A percentile compares a stretch with the other conserved stretches of the same genome.
phyloP scores from a whole-genome alignment of 1,284 basidiomycete genomes.

The Uromyces viciae-fabae region DNA sequence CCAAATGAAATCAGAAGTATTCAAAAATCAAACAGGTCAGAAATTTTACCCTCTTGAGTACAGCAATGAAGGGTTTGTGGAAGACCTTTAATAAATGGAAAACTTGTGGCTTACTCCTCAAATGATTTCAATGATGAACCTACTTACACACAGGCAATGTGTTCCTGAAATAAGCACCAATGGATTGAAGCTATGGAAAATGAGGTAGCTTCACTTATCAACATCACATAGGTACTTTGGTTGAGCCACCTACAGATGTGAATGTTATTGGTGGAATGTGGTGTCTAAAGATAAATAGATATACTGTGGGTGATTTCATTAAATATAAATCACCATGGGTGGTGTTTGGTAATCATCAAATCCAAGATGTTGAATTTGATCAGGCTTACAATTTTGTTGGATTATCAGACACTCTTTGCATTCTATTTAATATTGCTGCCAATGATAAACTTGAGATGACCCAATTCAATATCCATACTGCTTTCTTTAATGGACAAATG shows the following conservation, averaged over 20 bases:
- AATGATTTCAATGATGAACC: neutral
- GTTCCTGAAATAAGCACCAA: neutral
- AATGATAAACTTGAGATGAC: neutral
- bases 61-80: too few species aligned
- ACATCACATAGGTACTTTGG: neutral
- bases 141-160: neutral
- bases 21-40: too few species aligned
- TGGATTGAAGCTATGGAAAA: neutral
- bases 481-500: neutral
- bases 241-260: neutral
- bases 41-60: too few species aligned
- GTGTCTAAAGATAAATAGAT: neutral
- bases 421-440: neutral
- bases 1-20: too few species aligned
- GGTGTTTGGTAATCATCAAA: slow-evolving; percentile 15
- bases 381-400: neutral
- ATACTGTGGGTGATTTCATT: neutral
- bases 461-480: slow-evolving; percentile 14
- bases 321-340: slow-evolving; percentile 1
- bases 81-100: too few species aligned
- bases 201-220: neutral
- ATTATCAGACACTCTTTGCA: neutral
- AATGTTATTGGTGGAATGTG: slow-evolving; percentile 22
- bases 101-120: neutral
- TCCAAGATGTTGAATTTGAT: neutral